Conservation (phyloP, 2,329 filamentous ascomycete species). For the Colletotrichum australisinense region DNA sequence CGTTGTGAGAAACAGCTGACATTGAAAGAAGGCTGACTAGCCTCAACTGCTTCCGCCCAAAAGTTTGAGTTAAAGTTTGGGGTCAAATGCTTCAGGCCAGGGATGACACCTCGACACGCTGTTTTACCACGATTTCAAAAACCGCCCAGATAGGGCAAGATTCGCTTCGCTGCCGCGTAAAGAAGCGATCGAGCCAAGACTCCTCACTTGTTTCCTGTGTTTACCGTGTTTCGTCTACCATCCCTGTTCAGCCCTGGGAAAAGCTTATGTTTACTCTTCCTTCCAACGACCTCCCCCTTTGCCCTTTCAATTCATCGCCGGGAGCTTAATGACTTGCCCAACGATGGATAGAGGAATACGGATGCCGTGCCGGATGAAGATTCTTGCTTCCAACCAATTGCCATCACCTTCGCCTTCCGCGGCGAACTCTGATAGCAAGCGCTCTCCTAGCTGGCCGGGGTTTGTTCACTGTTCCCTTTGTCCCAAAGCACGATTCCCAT, state of each 20-base stretch:
- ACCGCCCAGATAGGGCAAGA: constrained; percentile 1
- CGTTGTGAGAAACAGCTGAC: neutral
- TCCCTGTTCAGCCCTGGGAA: neutral
- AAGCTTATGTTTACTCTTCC: neutral
- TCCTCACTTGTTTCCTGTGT: neutral
- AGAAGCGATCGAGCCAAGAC: constrained; percentile 8
- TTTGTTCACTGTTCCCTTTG: neutral
- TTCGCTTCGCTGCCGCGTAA: constrained; percentile 9
- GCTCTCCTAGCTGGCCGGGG: too few relatives aligned
- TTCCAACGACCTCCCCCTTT: too few relatives aligned
- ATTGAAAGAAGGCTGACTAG: neutral
- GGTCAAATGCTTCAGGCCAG: constrained; percentile 14
- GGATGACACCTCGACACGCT: constrained; percentile 1
- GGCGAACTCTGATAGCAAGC: neutral
- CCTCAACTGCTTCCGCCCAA: neutral
- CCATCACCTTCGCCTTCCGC: neutral
- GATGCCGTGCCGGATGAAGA: neutral
- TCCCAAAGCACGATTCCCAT: neutral
- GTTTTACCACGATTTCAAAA: constrained; percentile 9
- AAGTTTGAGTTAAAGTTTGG: constrained; percentile 18
- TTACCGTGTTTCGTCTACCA: neutral
- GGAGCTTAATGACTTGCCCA: neutral
- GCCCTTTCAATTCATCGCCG: neutral
- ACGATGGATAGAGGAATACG: neutral
- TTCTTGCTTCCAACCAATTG: neutral